Evolutionary conservation across 2,329 filamentous ascomycete genomes (phyloP).

Genomic region (Cytospora piceicola): DNA sequence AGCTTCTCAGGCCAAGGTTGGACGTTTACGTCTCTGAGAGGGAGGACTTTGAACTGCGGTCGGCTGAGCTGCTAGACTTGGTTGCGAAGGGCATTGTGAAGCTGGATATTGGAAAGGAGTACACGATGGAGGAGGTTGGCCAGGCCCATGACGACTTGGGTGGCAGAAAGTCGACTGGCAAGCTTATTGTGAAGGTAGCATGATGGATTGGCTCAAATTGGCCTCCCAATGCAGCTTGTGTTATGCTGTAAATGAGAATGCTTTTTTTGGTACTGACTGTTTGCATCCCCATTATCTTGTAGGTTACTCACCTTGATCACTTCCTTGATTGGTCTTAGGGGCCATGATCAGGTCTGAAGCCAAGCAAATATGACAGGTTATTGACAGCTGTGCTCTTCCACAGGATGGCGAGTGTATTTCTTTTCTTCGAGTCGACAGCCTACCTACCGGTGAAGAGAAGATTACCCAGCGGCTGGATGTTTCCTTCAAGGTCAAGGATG

Average conservation of each 20-base stretch:
- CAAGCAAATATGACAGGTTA: too few species aligned
- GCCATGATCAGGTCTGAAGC: too few species aligned
- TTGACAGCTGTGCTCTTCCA: too few species aligned
- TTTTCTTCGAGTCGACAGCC: too few species aligned
- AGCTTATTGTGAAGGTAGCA: conserved; percentile 31
- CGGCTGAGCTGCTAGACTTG: conserved; percentile 30
- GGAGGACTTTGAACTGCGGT: conserved; percentile 54
- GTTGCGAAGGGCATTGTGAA: conserved; percentile 31
- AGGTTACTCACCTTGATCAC: too few species aligned
- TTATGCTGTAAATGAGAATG: not conserved
- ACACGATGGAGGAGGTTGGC: conserved; percentile 28
- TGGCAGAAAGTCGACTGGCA: conserved; percentile 29
- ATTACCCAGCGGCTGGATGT: too few species aligned
- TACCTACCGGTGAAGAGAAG: too few species aligned
- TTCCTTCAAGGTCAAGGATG: too few species aligned
- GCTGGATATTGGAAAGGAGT: conserved; percentile 30
- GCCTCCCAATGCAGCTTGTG: not conserved
- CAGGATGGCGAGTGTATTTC: too few species aligned
- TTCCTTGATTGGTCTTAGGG: too few species aligned
- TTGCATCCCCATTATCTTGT: not conserved
- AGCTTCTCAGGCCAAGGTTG: conserved; percentile 64
- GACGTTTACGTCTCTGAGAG: conserved; percentile 65
- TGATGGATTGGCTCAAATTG: not conserved
- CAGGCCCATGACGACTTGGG: conserved; percentile 30
- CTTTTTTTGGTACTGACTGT: not conserved